phyloP scores from a whole-genome alignment of 2,329 filamentous ascomycete species.

The Aspergillus neotritici region DNA sequence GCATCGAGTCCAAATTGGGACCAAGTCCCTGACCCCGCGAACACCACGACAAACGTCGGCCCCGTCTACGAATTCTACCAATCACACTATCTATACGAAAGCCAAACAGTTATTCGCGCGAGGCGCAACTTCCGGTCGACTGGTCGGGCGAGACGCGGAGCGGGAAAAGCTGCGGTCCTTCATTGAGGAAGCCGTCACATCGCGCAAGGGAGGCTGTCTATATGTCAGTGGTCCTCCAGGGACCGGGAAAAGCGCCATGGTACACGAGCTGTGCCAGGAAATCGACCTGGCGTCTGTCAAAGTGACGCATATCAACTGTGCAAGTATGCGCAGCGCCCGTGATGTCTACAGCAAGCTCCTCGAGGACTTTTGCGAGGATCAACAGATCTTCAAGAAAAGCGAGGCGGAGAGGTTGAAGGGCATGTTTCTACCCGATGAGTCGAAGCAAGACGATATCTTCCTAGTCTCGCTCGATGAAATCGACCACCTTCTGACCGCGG shows the following conservation, averaged over 20 bases:
- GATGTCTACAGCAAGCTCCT: constrained; percentile 79
- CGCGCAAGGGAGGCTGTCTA: constrained; percentile 67
- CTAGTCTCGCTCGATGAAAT: constrained; percentile 93
- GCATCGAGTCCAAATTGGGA: constrained; percentile 72
- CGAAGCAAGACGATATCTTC: constrained; percentile 52
- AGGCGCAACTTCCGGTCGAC: constrained; percentile 64
- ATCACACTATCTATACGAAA: constrained; percentile 75
- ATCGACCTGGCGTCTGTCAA: constrained; percentile 53
- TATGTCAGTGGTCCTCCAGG: constrained; percentile 95
- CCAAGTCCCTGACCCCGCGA: constrained; percentile 68
- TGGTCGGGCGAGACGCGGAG: constrained; percentile 72
- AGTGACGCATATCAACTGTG: constrained; percentile 86
- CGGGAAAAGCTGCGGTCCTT: constrained; percentile 63
- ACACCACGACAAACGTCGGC: constrained; percentile 73
- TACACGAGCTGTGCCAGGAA: constrained; percentile 68
- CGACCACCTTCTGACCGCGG: constrained; percentile 83
- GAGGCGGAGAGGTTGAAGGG: constrained; percentile 63
- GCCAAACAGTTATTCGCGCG: constrained; percentile 83
- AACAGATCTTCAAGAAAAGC: constrained; percentile 59
- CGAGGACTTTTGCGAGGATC: constrained; percentile 60
- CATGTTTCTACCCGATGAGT: constrained; percentile 61
- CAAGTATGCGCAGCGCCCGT: constrained; percentile 84
- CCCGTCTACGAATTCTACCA: constrained; percentile 45
- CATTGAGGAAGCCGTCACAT: constrained; percentile 57
- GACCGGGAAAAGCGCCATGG: constrained; percentile 93